These are phyloP conservation scores for Saccharomycopsis sp. DNA, from an alignment of 805 yeast genomes.

Conservation along the genomic window DNA sequence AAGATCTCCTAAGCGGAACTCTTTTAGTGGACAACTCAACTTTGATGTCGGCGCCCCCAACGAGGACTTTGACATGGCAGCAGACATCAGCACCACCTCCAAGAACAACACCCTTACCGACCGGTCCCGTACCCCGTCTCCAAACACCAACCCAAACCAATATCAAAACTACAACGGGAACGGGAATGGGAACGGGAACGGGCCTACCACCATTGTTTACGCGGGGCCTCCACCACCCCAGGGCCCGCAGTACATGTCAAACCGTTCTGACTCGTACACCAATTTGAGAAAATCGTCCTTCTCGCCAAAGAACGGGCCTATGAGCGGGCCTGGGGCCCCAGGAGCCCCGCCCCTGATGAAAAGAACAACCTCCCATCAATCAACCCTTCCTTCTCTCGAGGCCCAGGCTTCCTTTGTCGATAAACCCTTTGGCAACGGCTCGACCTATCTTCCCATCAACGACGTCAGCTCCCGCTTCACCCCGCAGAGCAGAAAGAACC, in stretches of 20 bases:
- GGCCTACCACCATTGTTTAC: not conserved
- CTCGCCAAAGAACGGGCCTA: no score
- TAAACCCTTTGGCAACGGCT: constrained; percentile 20
- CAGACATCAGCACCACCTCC: constrained; percentile 13
- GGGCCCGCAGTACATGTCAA: not conserved
- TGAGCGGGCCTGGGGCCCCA: not conserved
- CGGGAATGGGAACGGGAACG: not conserved
- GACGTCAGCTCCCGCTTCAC: constrained; percentile 18
- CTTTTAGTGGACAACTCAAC: constrained; percentile 20
- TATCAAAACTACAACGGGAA: constrained; percentile 5
- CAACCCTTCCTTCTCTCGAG: constrained; percentile 22
- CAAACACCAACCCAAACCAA: no score
- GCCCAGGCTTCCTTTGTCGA: constrained; percentile 22
- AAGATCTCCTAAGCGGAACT: constrained; percentile 17
- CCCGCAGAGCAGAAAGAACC: constrained; percentile 38
- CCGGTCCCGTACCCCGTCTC: constrained; percentile 21
- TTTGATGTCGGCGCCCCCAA: constrained; percentile 3
- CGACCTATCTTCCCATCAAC: constrained; percentile 26
- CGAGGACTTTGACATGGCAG: not conserved
- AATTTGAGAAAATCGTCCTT: not conserved
- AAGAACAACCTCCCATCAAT: not conserved
- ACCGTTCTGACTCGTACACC: not conserved
- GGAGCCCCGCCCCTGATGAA: no score
- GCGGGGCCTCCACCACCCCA: not conserved
- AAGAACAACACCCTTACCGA: constrained; percentile 19